These are phyloP conservation scores for Phalaenopsis hybrid DNA, from an alignment of 116 monocot species.

Conservation along the genomic window DNA sequence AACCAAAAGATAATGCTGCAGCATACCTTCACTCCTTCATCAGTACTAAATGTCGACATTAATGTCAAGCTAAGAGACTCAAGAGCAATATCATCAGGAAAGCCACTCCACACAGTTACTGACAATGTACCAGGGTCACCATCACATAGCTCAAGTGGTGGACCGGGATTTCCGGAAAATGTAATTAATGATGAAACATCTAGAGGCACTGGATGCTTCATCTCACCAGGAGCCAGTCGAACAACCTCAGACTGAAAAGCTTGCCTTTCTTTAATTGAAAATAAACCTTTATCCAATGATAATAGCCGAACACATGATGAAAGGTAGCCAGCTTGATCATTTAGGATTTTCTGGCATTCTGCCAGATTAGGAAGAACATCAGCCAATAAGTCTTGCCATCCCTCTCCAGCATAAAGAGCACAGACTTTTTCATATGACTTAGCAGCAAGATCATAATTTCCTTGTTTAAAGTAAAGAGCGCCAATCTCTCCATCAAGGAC, in stretches of 20 bases:
- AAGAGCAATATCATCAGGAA: slow-evolving; percentile 89
- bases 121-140: slow-evolving; percentile 81
- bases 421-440: slow-evolving; percentile 98
- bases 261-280: slow-evolving; percentile 73
- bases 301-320: slow-evolving; percentile 89
- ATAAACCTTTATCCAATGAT: slow-evolving; percentile 73
- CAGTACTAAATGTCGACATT: slow-evolving; percentile 58
- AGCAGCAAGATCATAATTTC: slow-evolving; percentile 89
- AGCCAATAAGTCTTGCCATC: slow-evolving; percentile 90
- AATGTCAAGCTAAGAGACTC: slow-evolving; percentile 87
- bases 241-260: slow-evolving; percentile 89
- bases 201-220: slow-evolving; percentile 88
- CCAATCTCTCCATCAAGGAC: slow-evolving; percentile 98
- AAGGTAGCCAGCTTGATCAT: slow-evolving; percentile 91
- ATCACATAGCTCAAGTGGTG: slow-evolving; percentile 87
- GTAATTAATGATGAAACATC: slow-evolving; percentile 94
- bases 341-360: slow-evolving; percentile 94
- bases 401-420: slow-evolving; percentile 98
- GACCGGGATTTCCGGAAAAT: slow-evolving; percentile 85
- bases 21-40: slow-evolving; percentile 91
- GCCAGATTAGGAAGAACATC: slow-evolving; percentile 94
- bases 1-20: background rate
- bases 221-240: slow-evolving; percentile 79
- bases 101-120: slow-evolving; percentile 93
- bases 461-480: slow-evolving; percentile 75